Conservation (phyloP, 805 yeast species). For the Kuraishia molischiana region DNA sequence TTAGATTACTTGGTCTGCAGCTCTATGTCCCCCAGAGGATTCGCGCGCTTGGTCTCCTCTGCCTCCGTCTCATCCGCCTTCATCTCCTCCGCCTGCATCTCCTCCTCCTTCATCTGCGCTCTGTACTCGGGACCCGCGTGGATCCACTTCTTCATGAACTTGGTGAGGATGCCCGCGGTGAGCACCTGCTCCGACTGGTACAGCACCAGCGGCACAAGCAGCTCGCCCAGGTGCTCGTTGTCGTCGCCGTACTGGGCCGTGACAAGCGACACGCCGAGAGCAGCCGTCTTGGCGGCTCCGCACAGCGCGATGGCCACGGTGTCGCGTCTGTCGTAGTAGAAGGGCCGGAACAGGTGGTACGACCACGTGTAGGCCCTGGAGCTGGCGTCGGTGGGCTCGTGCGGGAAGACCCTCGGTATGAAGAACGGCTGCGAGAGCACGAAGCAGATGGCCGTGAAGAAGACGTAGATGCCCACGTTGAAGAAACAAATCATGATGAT, state of each 20-base stretch:
- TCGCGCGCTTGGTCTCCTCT: background rate
- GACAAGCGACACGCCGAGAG: conserved; percentile 72
- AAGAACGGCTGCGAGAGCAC: conserved; percentile 51
- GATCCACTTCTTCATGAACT: conserved; percentile 65
- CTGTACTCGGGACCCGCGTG: conserved; percentile 14
- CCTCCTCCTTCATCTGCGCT: conserved; percentile 4
- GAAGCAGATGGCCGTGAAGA: conserved; percentile 65
- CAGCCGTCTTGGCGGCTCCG: conserved; percentile 93
- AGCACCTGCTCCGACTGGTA: conserved; percentile 85
- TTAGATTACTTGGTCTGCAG: conserved; percentile 1
- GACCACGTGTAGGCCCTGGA: conserved; percentile 33
- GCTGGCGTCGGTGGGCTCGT: conserved; percentile 37
- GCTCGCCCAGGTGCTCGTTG: conserved; percentile 52
- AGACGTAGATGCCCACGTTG: conserved; percentile 69
- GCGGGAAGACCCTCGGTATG: conserved; percentile 30
- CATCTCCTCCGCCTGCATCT: background rate
- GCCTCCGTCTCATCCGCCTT: background rate
- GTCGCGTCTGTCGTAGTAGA: conserved; percentile 61
- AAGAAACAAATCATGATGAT: conserved; percentile 73
- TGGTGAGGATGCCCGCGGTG: conserved; percentile 65
- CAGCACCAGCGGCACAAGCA: conserved; percentile 77
- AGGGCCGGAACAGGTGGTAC: conserved; percentile 45
- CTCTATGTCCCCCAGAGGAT: background rate
- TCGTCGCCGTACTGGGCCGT: conserved; percentile 61
- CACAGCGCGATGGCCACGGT: conserved; percentile 76